Conservation (phyloP, 2,329 filamentous ascomycete species). For the Pestalotiopsis sp. region DNA sequence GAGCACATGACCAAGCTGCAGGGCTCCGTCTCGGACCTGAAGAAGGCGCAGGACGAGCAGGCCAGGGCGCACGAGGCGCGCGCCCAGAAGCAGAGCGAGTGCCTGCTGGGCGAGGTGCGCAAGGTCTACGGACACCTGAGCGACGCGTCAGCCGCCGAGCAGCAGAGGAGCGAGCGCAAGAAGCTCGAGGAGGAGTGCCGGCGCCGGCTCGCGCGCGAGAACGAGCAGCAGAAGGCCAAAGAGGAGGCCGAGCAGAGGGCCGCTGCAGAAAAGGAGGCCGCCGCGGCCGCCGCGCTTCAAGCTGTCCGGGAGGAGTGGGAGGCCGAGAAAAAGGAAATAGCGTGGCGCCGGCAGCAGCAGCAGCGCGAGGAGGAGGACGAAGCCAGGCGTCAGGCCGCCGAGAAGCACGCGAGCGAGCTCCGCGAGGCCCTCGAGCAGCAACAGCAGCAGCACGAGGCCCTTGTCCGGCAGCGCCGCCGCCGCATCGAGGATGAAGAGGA, state of each 20-base stretch:
- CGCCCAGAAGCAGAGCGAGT: not conserved
- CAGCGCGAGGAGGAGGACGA: not conserved
- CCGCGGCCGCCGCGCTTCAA: not conserved
- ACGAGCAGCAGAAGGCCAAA: not conserved
- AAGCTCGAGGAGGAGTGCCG: not conserved
- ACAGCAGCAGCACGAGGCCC: not conserved
- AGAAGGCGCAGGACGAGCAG: not conserved
- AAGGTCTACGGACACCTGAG: not conserved
- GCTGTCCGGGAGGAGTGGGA: not conserved
- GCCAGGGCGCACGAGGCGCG: not conserved
- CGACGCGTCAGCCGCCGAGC: not conserved
- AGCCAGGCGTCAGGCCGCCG: not conserved
- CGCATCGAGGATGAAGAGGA: not conserved
- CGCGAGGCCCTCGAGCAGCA: not conserved
- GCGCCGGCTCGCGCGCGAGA: not conserved
- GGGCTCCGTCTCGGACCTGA: not conserved
- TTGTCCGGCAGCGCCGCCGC: not conserved
- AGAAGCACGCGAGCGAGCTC: conserved; percentile 1
- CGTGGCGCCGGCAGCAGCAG: not conserved
- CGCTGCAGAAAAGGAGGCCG: not conserved
- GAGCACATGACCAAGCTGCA: conserved; percentile 1
- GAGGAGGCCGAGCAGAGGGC: not conserved
- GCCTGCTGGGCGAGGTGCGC: not conserved
- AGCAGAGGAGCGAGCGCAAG: not conserved
- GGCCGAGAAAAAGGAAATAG: not conserved